Evolutionary conservation across 1,139 yeast species (phyloP).

Genomic region (Magnusiomyces ingens): DNA sequence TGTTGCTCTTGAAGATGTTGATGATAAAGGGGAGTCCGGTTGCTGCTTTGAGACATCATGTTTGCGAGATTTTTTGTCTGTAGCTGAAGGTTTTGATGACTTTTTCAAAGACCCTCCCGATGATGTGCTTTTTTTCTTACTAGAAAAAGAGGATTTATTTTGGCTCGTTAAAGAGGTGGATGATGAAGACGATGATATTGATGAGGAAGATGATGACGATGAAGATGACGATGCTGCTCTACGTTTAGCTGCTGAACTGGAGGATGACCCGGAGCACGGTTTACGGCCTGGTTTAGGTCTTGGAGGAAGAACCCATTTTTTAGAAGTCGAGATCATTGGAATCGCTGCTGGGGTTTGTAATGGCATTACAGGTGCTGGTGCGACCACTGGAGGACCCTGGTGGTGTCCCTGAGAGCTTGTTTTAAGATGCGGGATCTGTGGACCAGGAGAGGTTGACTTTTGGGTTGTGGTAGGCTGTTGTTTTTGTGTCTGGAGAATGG

Average conservation of each 20-base stretch:
- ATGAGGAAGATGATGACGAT: background rate
- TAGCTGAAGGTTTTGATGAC: too few species aligned
- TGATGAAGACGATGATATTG: background rate
- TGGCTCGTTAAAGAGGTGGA: too few species aligned
- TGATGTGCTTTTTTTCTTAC: too few species aligned
- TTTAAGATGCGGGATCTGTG: too few species aligned
- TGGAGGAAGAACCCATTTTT: constrained; percentile 87
- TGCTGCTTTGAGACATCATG: too few species aligned
- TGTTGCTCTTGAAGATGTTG: background rate
- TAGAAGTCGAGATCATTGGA: constrained; percentile 47
- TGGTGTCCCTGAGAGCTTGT: too few species aligned
- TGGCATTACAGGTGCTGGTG: too few species aligned
- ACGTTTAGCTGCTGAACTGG: background rate
- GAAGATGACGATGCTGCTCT: background rate
- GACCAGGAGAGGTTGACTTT: too few species aligned
- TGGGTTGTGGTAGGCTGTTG: background rate
- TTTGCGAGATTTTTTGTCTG: too few species aligned
- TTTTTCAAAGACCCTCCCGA: too few species aligned
- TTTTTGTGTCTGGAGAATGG: background rate
- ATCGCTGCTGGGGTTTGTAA: background rate
- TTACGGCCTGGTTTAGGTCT: constrained; percentile 87
- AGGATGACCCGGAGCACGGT: constrained; percentile 53
- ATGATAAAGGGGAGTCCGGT: background rate
- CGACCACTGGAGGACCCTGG: too few species aligned
- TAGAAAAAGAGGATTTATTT: too few species aligned